Evolutionary conservation across 139 green algal genomes (phyloP), one percentile per base, ranked within the genome.

Genomic region (Chlorella vulgaris): DNA sequence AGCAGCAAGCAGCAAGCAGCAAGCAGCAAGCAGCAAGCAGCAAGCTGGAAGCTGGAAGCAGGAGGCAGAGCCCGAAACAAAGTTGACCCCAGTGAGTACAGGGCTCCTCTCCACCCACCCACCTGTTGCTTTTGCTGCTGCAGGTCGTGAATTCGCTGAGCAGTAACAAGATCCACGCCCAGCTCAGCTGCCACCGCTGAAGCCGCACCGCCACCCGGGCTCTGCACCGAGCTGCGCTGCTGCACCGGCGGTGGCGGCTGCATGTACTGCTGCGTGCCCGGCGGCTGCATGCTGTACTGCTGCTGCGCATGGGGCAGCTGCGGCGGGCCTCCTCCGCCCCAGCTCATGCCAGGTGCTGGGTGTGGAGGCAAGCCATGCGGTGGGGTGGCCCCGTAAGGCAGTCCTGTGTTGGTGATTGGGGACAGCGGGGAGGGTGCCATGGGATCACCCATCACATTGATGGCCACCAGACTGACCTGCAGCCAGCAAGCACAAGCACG

Each of bases 401-500:
- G 2, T 8, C 28, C 71, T 5, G 74, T 79, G 80, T 71, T 84
- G 60, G 68, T 80, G 69, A 73, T 80, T 53, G 69, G 39, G 21
- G 47, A 39, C 21, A 66, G 38, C 0, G 81, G 71, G 28, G 61
- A 39, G 8, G 70, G 66, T 28, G 47, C 42, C 29, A 94, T 60
- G 0, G 83, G 84, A 80, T 94, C 88, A 8, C 93, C 94, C 18
- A 96, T 89, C 35, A 98, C 76, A 83, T 96, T 97, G 22, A 98
- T 78, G 7, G 93, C 93, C n/a, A 97, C 87, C 39, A 98, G 85
- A 51, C 94, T 91, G 7, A 96, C 92, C 94, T 97, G 91, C 62
- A 76, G 62, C n/a, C n/a, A 38, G 21, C 18, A 65, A n/a, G 55
- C 22, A 31, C 18, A 21, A n/a, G 13, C 21, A 79, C 36, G 39